phyloP scores from a whole-genome alignment of 495 filamentous ascomycete species.

The Xylaria intraflava region DNA sequence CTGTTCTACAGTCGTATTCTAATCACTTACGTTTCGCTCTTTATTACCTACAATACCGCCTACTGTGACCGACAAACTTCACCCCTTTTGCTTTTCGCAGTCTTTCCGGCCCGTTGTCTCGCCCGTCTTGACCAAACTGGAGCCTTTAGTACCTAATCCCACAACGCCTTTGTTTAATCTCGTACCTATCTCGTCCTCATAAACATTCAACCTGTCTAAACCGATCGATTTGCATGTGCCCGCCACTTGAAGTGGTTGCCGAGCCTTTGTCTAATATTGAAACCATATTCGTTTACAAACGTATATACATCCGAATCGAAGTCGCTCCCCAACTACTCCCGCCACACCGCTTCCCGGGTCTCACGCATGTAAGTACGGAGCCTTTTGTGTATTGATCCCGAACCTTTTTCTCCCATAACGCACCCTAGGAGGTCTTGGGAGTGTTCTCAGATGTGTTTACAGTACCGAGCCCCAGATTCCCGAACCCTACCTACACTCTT shows the following conservation, averaged over 20 bases:
- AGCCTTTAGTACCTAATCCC: conserved; percentile 6
- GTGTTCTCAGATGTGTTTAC: neutral
- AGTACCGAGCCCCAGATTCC: neutral
- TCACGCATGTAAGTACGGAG: conserved; percentile 7
- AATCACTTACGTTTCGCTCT: neutral
- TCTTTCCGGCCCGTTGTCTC: conserved; percentile 4
- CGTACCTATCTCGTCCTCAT: neutral
- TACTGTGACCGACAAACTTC: neutral
- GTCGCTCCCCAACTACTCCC: neutral
- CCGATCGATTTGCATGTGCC: conserved; percentile 17
- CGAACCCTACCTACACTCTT: neutral
- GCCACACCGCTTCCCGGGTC: neutral
- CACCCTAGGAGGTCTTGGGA: neutral
- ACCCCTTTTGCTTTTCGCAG: conserved; percentile 9
- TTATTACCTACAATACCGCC: conserved; percentile 1
- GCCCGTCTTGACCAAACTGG: conserved; percentile 1
- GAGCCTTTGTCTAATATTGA: neutral
- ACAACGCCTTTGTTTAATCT: conserved; percentile 5
- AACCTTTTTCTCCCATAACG: neutral
- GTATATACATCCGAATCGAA: conserved; percentile 3
- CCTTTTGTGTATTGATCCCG: neutral
- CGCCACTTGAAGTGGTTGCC: conserved; percentile 5
- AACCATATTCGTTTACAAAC: neutral
- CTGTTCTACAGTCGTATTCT: conserved; percentile 3
- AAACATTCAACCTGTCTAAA: neutral